Percentiles rank a stretch among this genome's conserved stretches.
These are phyloP conservation scores for Bolboschoenoplectus hybrid DNA, from an alignment of 202 grass and related monocot species.

Conservation along the genomic window DNA sequence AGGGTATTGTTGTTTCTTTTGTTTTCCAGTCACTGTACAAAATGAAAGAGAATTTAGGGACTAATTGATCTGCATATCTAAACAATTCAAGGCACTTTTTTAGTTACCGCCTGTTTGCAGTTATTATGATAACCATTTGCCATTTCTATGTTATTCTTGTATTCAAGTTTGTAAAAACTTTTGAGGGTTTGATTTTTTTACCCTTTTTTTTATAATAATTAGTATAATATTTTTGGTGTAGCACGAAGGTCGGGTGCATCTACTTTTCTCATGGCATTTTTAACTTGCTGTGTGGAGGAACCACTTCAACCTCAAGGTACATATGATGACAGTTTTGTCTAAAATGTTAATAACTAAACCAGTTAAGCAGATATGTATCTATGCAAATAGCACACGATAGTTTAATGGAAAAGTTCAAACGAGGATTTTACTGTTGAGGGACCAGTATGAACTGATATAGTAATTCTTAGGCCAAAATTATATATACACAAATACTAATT, in stretches of 20 bases:
- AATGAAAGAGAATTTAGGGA: background rate
- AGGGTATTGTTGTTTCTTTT: conserved; percentile 3
- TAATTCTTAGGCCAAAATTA: background rate
- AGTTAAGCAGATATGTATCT: background rate
- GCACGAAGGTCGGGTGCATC: conserved; percentile 55
- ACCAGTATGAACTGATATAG: background rate
- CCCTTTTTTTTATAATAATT: conserved; percentile 29
- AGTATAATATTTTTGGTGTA: conserved; percentile 52
- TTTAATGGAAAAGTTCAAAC: conserved; percentile 5
- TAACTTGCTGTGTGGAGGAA: conserved; percentile 79
- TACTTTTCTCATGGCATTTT: conserved; percentile 63
- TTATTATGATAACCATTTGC: background rate
- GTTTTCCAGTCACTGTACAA: background rate
- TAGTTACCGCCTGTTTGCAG: background rate
- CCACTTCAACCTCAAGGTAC: conserved; percentile 70
- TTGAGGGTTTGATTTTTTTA: conserved; percentile 4
- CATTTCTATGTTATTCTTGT: conserved; percentile 1
- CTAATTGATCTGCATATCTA: background rate
- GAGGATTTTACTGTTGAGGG: background rate
- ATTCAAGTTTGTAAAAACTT: background rate
- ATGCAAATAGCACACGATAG: background rate
- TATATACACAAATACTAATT: background rate
- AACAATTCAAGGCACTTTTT: background rate
- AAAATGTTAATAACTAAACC: conserved; percentile 19
- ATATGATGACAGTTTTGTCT: conserved; percentile 17